Evolutionary conservation across 2,329 filamentous ascomycete genomes (phyloP).

Genomic region (Pestalotiopsis sp.): DNA sequence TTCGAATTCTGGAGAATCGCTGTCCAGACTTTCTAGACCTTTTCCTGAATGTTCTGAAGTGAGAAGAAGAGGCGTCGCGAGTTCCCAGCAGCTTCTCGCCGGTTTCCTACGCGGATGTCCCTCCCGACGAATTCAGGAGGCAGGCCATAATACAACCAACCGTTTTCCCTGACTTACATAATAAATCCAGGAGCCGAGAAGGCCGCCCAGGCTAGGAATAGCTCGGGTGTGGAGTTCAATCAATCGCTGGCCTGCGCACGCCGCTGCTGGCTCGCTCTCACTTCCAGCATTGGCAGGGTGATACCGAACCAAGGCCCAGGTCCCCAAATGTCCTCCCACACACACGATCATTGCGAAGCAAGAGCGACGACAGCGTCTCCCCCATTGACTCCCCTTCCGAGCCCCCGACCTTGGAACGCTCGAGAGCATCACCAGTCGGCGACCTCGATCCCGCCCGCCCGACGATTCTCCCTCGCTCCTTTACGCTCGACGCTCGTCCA

Average conservation of each 20-base stretch:
- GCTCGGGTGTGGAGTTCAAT: slow-evolving; percentile 12
- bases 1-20: neutral
- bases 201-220: slow-evolving; percentile 12
- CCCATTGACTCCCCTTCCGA: slow-evolving; percentile 2
- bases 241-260: neutral
- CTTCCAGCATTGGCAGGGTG: slow-evolving; percentile 8
- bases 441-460: neutral
- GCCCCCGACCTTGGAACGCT: neutral
- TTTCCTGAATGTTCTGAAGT: neutral
- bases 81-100: neutral
- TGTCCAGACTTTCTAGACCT: neutral
- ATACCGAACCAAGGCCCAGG: slow-evolving; percentile 1
- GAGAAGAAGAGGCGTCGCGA: neutral
- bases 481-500: neutral
- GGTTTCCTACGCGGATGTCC: neutral
- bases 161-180: slow-evolving; percentile 4
- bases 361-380: slow-evolving; percentile 2
- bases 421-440: neutral
- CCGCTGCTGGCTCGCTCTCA: neutral
- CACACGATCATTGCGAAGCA: slow-evolving; percentile 8
- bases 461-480: neutral
- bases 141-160: neutral
- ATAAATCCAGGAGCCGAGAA: slow-evolving; percentile 6
- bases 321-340: slow-evolving; percentile 12
- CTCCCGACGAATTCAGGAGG: neutral